Base-by-base conservation (phyloP, 352 stramenopile genomes). In the Pythium utonaiense region DNA sequence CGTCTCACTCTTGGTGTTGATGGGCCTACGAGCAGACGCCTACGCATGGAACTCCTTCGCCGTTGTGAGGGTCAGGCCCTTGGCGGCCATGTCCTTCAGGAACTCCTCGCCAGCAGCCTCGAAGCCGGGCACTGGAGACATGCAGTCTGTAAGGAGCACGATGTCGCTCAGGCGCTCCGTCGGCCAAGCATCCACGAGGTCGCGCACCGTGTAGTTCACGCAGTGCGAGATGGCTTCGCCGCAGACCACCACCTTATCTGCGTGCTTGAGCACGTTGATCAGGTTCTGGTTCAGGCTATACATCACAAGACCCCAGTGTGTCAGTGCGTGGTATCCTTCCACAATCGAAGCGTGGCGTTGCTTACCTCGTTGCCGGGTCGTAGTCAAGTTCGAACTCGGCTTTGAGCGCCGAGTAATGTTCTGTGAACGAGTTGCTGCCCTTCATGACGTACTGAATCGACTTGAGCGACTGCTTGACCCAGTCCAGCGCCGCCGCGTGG, bases 201-300 rank as follows among this genome's bases (percentile, higher is more conserved):
- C 95, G 17, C 95, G 78, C 9, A 97, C 71, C 0, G 96, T 98
- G 75, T 98, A 98, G 71, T 99, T 98, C 28, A 99, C 95, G 74
- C 96, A 99, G 71, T 99, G 96, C 38, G 90, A 98, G 60, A 96
- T 76, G 7, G 96, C 95, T 71, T 99, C 93, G 24, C 96, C 96
- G 54, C 91, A 97, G 33, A 99, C 75, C 14, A 97, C 61, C 2
- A 99, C 81, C 52, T 83, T 80, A 69, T 90, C 80, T 3, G 84
- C 80, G n/a, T 77, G 74, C 71, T 86, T 86, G 53, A 99, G 82
- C 21, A 78, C 77, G 19, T 88, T 75, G 45, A 98, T 77, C 28
- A 99, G 76, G 17, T 64, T 52, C 38, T 83, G 62, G 69, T 98
- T 97, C 33, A 98, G 84, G 24, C 76, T 82, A 22, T 8, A 66